A percentile compares a stretch with the other conserved stretches of the same genome.
Evolutionary conservation across 768 basidiomycete species (phyloP).

Genomic region (Amanita rubescens): DNA sequence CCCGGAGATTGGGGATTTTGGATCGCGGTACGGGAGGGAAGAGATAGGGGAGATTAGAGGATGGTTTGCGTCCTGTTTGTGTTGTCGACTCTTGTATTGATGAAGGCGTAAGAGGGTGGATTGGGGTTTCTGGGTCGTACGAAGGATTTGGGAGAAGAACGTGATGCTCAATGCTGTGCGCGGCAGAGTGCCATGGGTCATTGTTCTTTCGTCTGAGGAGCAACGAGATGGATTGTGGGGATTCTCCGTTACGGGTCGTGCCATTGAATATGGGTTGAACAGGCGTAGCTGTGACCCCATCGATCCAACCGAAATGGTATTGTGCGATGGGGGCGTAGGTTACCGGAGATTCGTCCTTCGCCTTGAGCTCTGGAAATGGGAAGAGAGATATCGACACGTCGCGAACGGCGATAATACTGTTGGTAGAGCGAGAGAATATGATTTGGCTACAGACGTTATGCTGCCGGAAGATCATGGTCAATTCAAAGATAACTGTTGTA

Average conservation of each 20-base stretch:
- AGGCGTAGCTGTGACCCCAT: slow-evolving; percentile 40
- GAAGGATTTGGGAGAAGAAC: slow-evolving; percentile 31
- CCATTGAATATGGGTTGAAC: slow-evolving; percentile 4
- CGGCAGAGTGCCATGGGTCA: slow-evolving; percentile 50
- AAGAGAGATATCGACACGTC: slow-evolving; percentile 55
- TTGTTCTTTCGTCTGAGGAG: slow-evolving; percentile 48
- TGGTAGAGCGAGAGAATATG: slow-evolving; percentile 28
- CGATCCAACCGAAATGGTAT: slow-evolving; percentile 64
- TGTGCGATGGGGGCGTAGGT: slow-evolving; percentile 30
- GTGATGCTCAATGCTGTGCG: slow-evolving; percentile 47
- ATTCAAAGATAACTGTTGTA: neutral
- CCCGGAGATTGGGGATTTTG: slow-evolving; percentile 34
- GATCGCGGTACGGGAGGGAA: slow-evolving; percentile 42
- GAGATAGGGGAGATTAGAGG: slow-evolving; percentile 21
- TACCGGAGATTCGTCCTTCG: slow-evolving; percentile 7
- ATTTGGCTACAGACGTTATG: slow-evolving; percentile 48
- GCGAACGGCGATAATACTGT: slow-evolving; percentile 48
- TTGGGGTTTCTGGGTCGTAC: slow-evolving; percentile 8
- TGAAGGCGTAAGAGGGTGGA: neutral
- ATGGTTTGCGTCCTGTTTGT: neutral
- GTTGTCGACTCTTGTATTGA: neutral
- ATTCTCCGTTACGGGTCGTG: neutral
- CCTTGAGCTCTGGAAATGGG: slow-evolving; percentile 32
- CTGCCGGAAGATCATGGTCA: slow-evolving; percentile 18
- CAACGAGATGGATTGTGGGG: slow-evolving; percentile 30